phyloP scores from a whole-genome alignment of 495 filamentous ascomycete species.

The Staphylotrichum tortipilum region DNA sequence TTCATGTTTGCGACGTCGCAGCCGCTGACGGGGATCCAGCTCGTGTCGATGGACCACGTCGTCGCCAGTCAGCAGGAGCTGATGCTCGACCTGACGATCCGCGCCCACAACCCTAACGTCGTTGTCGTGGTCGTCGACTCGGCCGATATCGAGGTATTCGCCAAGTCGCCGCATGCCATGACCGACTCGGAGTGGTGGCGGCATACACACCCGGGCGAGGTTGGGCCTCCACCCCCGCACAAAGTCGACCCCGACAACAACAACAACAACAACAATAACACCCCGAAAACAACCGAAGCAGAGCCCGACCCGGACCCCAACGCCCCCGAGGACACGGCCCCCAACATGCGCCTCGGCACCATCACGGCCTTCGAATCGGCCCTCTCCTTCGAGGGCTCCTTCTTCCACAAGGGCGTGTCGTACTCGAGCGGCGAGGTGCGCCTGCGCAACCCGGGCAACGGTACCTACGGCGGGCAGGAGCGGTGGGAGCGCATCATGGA shows the following conservation, averaged over 20 bases:
- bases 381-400: conserved; percentile 78
- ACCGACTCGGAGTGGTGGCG: conserved; percentile 66
- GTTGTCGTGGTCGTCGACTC: conserved; percentile 74
- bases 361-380: conserved; percentile 82
- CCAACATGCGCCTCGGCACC: conserved; percentile 82
- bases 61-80: conserved; percentile 90
- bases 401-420: conserved; percentile 57
- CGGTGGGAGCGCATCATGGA: conserved; percentile 87
- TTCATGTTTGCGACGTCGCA: conserved; percentile 91
- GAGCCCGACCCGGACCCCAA: conserved; percentile 51
- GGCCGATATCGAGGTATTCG: conserved; percentile 86
- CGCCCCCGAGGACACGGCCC: conserved; percentile 47
- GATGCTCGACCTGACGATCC: conserved; percentile 87
- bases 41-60: conserved; percentile 76
- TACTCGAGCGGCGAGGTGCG: conserved; percentile 75
- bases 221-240: conserved; percentile 21
- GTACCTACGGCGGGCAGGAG: conserved; percentile 75
- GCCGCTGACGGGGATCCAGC: conserved; percentile 64
- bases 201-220: conserved; percentile 41
- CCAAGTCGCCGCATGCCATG: conserved; percentile 78
- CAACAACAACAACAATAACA: no score
- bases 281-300: background rate
- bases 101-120: conserved; percentile 83
- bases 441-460: conserved; percentile 74
- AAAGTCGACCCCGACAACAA: background rate